Conservation (phyloP, 768 basidiomycete species). For the Leccinum barrowsii region DNA sequence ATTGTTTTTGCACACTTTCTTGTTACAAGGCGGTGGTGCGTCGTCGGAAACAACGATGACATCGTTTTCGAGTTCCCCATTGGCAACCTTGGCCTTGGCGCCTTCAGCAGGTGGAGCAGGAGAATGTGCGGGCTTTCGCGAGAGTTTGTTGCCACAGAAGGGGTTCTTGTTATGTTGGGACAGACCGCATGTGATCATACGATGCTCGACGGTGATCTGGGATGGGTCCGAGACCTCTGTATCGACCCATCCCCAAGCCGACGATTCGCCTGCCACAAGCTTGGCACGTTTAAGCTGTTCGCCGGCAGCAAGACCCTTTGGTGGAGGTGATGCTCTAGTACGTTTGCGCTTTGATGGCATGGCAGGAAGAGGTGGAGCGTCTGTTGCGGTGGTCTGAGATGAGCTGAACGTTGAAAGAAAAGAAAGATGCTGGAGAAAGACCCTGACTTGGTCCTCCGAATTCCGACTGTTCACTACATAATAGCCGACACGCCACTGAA, state of each 20-base stretch:
- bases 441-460: slow-evolving; percentile 20
- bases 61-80: slow-evolving; percentile 54
- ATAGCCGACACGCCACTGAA: background rate
- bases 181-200: slow-evolving; percentile 65
- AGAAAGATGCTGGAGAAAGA: slow-evolving; percentile 11
- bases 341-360: slow-evolving; percentile 63
- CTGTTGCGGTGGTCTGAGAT: background rate
- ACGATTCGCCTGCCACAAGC: slow-evolving; percentile 41
- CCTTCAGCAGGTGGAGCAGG: slow-evolving; percentile 8
- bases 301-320: slow-evolving; percentile 56
- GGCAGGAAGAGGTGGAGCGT: background rate
- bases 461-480: slow-evolving; percentile 17
- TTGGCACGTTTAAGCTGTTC: slow-evolving; percentile 59
- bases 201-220: slow-evolving; percentile 66
- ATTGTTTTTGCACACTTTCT: slow-evolving; percentile 67
- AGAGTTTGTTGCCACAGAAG: slow-evolving; percentile 59
- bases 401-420: slow-evolving; percentile 7
- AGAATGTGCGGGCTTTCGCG: slow-evolving; percentile 21
- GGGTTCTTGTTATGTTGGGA: slow-evolving; percentile 46
- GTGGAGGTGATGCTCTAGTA: slow-evolving; percentile 38
- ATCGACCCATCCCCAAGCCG: slow-evolving; percentile 81
- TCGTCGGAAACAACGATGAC: slow-evolving; percentile 71
- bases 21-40: slow-evolving; percentile 52
- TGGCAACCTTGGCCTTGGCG: slow-evolving; percentile 14
- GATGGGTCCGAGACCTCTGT: slow-evolving; percentile 54